phyloP scores from a whole-genome alignment of 2,329 filamentous ascomycete species.

The Penicillium sp. region DNA sequence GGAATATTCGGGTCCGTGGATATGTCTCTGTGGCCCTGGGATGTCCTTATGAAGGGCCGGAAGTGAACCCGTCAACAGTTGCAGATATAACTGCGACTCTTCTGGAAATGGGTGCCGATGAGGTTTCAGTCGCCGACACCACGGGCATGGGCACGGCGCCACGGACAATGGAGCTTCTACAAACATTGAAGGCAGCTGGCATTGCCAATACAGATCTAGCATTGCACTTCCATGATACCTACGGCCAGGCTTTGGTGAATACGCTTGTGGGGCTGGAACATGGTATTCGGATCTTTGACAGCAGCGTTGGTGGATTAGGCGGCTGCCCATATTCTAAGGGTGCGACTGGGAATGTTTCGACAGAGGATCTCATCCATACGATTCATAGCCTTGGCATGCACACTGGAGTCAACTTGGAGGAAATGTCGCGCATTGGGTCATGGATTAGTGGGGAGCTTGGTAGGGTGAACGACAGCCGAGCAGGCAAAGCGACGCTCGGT shows the following conservation, averaged over 20 bases:
- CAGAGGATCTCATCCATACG: slow-evolving; percentile 62
- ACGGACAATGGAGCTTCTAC: slow-evolving; percentile 57
- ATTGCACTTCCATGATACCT: slow-evolving; percentile 67
- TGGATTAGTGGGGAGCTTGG: slow-evolving; percentile 58
- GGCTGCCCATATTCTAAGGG: slow-evolving; percentile 66
- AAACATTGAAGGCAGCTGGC: slow-evolving; percentile 59
- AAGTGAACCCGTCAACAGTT: slow-evolving; percentile 60
- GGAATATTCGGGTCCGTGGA: slow-evolving; percentile 59
- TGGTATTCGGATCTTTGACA: slow-evolving; percentile 63
- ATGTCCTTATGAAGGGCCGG: slow-evolving; percentile 65
- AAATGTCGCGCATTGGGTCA: slow-evolving; percentile 55
- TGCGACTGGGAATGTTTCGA: slow-evolving; percentile 65
- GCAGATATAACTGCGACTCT: slow-evolving; percentile 61
- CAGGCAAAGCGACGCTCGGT: slow-evolving; percentile 53
- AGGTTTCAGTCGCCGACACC: slow-evolving; percentile 65
- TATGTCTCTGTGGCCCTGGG: slow-evolving; percentile 66
- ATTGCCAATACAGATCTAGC: slow-evolving; percentile 61
- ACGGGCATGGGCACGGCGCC: slow-evolving; percentile 68
- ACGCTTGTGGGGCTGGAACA: slow-evolving; percentile 62
- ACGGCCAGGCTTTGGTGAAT: slow-evolving; percentile 64
- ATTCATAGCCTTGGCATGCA: slow-evolving; percentile 61
- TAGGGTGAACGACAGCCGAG: slow-evolving; percentile 53
- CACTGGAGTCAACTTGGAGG: slow-evolving; percentile 58
- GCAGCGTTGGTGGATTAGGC: slow-evolving; percentile 62
- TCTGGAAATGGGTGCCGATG: slow-evolving; percentile 65